phyloP scores from a whole-genome alignment of 305 asterid genomes.

The Fraxinus latifolia region DNA sequence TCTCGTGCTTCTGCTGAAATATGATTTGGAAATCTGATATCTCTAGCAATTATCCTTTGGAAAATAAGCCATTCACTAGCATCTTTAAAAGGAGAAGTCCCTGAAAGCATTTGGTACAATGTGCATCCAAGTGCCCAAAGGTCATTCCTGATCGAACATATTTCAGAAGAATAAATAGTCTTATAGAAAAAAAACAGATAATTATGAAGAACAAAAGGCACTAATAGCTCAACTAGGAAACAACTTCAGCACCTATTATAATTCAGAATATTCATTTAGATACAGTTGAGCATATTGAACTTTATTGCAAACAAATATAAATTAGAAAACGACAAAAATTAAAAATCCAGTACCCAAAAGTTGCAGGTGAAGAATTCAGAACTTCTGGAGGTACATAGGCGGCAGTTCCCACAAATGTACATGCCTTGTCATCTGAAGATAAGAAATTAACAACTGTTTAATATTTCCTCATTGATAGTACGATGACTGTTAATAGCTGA shows the following conservation, averaged over 20 bases:
- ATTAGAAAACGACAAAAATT: not conserved
- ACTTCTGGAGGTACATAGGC: slow-evolving; percentile 99
- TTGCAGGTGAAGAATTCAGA: slow-evolving; percentile 92
- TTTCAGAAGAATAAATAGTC: not conserved
- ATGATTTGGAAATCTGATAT: slow-evolving; percentile 79
- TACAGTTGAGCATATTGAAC: not conserved
- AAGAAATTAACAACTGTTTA: not conserved
- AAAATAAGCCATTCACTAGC: slow-evolving; percentile 99
- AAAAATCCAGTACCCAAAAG: slow-evolving; percentile 42
- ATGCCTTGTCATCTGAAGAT: slow-evolving; percentile 87
- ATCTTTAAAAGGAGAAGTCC: slow-evolving; percentile 96
- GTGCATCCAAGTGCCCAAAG: slow-evolving; percentile 99
- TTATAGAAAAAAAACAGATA: not conserved
- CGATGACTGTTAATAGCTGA: not conserved
- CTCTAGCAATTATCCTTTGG: slow-evolving; percentile 92
- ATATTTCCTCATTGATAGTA: not conserved
- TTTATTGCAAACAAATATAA: not conserved
- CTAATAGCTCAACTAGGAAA: not conserved
- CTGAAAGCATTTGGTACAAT: slow-evolving; percentile 94
- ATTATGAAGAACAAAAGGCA: not conserved
- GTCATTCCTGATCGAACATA: slow-evolving; percentile 64
- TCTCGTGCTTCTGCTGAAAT: slow-evolving; percentile 87
- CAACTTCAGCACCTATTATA: not conserved
- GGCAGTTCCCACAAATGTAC: slow-evolving; percentile 99
- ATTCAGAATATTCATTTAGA: not conserved